These are phyloP conservation scores for Sarocladium oryzae DNA, from an alignment of 2,329 filamentous ascomycete genomes.

Conservation along the genomic window DNA sequence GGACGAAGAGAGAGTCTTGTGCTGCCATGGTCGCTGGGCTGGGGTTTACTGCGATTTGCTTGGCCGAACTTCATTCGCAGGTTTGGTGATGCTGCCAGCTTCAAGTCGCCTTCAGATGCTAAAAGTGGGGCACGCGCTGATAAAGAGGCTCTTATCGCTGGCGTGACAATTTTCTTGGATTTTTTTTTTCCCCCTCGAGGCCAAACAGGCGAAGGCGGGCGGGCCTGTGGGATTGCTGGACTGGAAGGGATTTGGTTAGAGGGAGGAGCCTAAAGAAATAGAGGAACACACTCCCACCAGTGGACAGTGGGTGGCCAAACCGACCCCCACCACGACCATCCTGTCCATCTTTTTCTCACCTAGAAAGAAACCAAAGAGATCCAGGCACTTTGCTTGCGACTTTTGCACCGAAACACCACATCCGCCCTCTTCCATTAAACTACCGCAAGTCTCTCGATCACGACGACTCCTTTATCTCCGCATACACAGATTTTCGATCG, in stretches of 20 bases:
- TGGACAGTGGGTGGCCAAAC: background rate
- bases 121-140: background rate
- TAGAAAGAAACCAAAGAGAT: background rate
- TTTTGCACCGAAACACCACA: background rate
- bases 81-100: background rate
- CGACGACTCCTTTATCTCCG: background rate
- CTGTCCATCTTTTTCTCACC: slow-evolving; percentile 5
- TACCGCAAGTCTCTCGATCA: background rate
- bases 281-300: too few species aligned
- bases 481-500: background rate
- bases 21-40: slow-evolving; percentile 41
- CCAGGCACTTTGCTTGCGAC: slow-evolving; percentile 1
- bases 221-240: too few species aligned
- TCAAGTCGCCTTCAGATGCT: background rate
- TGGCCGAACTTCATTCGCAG: slow-evolving; percentile 3
- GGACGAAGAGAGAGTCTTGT: slow-evolving; percentile 53
- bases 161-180: slow-evolving; percentile 7
- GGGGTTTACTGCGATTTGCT: background rate
- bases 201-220: too few species aligned
- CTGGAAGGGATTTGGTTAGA: too few species aligned
- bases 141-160: slow-evolving; percentile 4
- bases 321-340: background rate
- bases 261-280: too few species aligned
- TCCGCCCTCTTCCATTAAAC: background rate
- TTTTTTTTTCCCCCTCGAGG: too few species aligned